A percentile compares a stretch with the other conserved stretches of the same genome.
phyloP scores from a whole-genome alignment of 1,284 basidiomycete genomes.

The Wallemia mellicola region DNA sequence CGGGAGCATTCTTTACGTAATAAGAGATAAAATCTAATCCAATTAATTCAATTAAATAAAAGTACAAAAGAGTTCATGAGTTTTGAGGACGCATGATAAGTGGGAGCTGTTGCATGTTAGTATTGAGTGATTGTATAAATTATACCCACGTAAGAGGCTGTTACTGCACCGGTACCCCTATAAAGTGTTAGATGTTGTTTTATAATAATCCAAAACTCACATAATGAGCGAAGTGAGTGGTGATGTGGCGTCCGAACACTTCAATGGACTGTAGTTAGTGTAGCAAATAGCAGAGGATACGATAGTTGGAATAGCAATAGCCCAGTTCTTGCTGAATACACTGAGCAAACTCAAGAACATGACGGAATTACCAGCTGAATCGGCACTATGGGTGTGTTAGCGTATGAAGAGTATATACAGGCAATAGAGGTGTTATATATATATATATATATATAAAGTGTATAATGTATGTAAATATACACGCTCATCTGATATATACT shows the following conservation, averaged over 20 bases:
- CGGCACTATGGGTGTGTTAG: no score
- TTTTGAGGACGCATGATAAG: not conserved
- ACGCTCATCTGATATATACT: no score
- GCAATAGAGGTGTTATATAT: no score
- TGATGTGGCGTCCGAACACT: not conserved
- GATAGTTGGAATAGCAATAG: not conserved
- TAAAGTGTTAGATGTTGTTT: not conserved
- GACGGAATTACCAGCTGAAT: not conserved
- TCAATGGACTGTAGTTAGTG: not conserved
- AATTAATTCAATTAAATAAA: not conserved
- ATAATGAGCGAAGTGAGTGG: not conserved
- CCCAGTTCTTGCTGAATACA: not conserved
- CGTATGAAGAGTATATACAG: no score
- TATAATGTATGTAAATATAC: no score
- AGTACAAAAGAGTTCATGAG: not conserved
- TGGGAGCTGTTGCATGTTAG: not conserved
- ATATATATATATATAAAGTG: no score
- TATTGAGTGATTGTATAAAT: not conserved
- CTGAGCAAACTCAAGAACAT: not conserved
- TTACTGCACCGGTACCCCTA: not conserved
- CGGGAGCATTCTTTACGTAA: no score
- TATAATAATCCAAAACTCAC: not conserved
- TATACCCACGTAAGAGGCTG: not conserved
- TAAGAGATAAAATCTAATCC: no score
- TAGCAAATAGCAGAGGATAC: not conserved